phyloP scores from a whole-genome alignment of 306 rosid genomes.

The Boehmeria nivea region DNA sequence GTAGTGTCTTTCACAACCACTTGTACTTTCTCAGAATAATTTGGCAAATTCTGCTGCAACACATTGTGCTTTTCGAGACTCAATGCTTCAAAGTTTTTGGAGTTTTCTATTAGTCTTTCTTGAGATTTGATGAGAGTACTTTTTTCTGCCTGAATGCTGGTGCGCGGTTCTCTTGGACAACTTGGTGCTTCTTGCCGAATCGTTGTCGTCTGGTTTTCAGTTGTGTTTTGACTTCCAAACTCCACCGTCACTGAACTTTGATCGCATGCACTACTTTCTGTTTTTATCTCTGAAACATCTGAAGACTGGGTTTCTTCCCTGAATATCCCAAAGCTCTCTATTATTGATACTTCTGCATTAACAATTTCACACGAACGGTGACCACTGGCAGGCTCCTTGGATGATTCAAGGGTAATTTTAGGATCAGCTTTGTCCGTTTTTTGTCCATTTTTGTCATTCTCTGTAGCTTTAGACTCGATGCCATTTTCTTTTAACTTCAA shows the following conservation, averaged over 20 bases:
- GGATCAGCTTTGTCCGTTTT: too few species aligned
- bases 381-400: slow-evolving; percentile 30
- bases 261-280: slow-evolving; percentile 34
- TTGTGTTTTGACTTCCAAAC: slow-evolving; percentile 31
- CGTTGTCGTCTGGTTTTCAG: slow-evolving; percentile 13
- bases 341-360: slow-evolving; percentile 33
- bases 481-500: slow-evolving; percentile 27
- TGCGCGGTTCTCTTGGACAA: slow-evolving; percentile 21
- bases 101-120: slow-evolving; percentile 23
- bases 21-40: slow-evolving; percentile 29
- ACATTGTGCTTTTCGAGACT: slow-evolving; percentile 17
- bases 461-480: slow-evolving; percentile 21
- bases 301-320: slow-evolving; percentile 34
- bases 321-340: slow-evolving; percentile 39
- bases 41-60: slow-evolving; percentile 21
- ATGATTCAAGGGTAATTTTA: slow-evolving; percentile 31
- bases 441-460: slow-evolving; percentile 30
- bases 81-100: slow-evolving; percentile 16
- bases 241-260: slow-evolving; percentile 44
- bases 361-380: slow-evolving; percentile 27
- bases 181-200: slow-evolving; percentile 25
- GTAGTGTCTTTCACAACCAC: slow-evolving; percentile 29
- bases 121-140: slow-evolving; percentile 31
- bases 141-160: slow-evolving; percentile 12
- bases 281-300: slow-evolving; percentile 36